Conservation (phyloP, 2,329 filamentous ascomycete species). For the Lecanicillium sp. region DNA sequence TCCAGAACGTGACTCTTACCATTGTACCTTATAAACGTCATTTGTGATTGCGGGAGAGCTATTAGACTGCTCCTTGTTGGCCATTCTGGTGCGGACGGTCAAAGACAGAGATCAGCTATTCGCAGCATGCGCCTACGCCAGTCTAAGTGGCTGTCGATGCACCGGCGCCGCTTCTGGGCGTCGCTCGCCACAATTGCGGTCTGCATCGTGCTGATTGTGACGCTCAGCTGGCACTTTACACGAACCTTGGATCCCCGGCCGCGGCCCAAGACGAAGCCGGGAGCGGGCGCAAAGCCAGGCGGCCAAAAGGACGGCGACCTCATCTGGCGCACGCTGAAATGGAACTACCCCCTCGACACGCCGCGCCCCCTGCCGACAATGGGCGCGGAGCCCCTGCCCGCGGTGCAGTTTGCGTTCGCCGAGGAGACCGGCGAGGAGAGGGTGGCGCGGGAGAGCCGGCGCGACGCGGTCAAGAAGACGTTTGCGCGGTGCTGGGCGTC, state of each 20-base stretch:
- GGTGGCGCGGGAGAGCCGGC: slow-evolving; percentile 28
- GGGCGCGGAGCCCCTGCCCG: background rate
- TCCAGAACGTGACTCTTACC: too few relatives aligned
- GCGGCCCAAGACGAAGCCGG: background rate
- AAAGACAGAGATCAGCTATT: too few relatives aligned
- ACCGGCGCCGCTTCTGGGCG: background rate
- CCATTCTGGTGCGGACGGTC: too few relatives aligned
- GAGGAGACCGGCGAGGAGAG: slow-evolving; percentile 16
- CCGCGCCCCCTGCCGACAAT: slow-evolving; percentile 4
- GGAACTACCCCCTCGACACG: slow-evolving; percentile 7
- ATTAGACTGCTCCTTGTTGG: background rate
- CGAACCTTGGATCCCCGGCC: background rate
- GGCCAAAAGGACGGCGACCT: background rate
- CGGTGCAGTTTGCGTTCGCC: slow-evolving; percentile 11
- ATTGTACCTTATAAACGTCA: too few relatives aligned
- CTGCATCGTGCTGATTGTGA: background rate
- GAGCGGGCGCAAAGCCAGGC: background rate
- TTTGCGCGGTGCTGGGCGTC: slow-evolving; percentile 43
- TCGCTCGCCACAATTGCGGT: background rate
- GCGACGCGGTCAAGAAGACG: slow-evolving; percentile 34
- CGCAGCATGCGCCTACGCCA: background rate
- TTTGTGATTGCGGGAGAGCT: background rate
- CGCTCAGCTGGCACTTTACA: slow-evolving; percentile 3
- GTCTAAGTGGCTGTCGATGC: background rate
- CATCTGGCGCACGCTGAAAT: slow-evolving; percentile 10